Percentiles rank a stretch among this genome's conserved stretches.
These are phyloP conservation scores for Leishmania turanica DNA, from an alignment of 208 protist species.

Conservation along the genomic window DNA sequence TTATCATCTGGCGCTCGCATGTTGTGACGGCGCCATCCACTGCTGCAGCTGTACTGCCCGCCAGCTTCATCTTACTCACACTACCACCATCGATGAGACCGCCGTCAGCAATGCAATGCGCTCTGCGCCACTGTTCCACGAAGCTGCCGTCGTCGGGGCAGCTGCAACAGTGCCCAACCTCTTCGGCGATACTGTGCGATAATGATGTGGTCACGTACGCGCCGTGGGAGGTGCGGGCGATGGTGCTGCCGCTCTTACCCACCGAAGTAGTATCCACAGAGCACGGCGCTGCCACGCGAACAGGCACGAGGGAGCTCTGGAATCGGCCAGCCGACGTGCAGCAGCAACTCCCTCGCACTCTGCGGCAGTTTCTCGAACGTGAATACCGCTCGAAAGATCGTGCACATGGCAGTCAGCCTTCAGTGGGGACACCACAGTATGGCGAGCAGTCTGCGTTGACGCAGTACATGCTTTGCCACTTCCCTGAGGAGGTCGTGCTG, in stretches of 20 bases:
- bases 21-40: neutral
- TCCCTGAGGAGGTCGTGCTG: slow-evolving; percentile 32
- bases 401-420: neutral
- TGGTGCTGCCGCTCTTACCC: slow-evolving; percentile 54
- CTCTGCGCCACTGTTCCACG: slow-evolving; percentile 8
- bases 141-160: neutral
- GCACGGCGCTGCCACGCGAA: neutral
- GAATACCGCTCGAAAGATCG: neutral
- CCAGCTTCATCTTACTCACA: neutral
- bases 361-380: slow-evolving; percentile 9
- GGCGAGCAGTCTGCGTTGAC: neutral
- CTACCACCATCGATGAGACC: neutral
- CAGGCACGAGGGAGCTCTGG: neutral
- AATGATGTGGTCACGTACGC: slow-evolving; percentile 30
- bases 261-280: neutral
- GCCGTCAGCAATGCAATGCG: neutral
- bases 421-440: neutral
- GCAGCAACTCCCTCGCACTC: slow-evolving; percentile 4
- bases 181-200: neutral
- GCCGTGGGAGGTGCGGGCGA: slow-evolving; percentile 58
- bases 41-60: neutral
- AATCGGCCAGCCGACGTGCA: neutral
- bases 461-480: slow-evolving; percentile 20
- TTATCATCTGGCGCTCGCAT: neutral
- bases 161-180: neutral